Evolutionary conservation across 108 stramenopile species (phyloP), one percentile per base, ranked within the genome.

Genomic region (Pseudonitzschia multistriata): DNA sequence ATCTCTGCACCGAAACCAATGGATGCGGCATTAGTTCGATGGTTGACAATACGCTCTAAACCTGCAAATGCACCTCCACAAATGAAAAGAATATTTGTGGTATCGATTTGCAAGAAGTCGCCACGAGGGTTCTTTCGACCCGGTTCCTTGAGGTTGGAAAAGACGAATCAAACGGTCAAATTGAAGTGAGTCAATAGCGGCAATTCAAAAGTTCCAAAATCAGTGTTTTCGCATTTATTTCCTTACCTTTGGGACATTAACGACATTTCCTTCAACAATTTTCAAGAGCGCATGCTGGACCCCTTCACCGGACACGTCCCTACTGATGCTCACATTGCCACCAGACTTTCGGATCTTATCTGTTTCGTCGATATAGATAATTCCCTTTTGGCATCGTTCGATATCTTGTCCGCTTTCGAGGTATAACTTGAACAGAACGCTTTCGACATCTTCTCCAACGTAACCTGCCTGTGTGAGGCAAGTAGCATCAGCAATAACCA

Each of bases 361-460:
- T 40, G 82, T 81, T 71, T 98, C 97, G 72, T 98, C 97, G 54
- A 98, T 89, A 74, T 97, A 98, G 1, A 98, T 94, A 49, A 98
- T 96, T 28, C 97, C 97, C 39, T 86, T 81, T 77, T 96, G 83
- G 68, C 92, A 89, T 45, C 93, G 74, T 68, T 96, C 96, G n/a
- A 98, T 71, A 56, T 97, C 97, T 64, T 93, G 91, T 33, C 96
- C 96, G 71, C 91, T 91, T 72, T 95, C 97, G 17, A 92, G 71
- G 74, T 97, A 98, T 33, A 98, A 74, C 76, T 96, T 96, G 83
- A 91, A 91, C 36, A 98, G 80, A 33, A 98, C 83, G 49, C 88
- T 88, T 75, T 98, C 97, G n/a, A 98, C 97, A 76, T 98, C 97
- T 73, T 98, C 97, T 8, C 97, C 97, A n/a, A 98, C 97, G 66